Percentiles rank a stretch among this genome's conserved stretches.
Conservation (phyloP, 805 yeast species). For the Candida lessepsii region DNA sequence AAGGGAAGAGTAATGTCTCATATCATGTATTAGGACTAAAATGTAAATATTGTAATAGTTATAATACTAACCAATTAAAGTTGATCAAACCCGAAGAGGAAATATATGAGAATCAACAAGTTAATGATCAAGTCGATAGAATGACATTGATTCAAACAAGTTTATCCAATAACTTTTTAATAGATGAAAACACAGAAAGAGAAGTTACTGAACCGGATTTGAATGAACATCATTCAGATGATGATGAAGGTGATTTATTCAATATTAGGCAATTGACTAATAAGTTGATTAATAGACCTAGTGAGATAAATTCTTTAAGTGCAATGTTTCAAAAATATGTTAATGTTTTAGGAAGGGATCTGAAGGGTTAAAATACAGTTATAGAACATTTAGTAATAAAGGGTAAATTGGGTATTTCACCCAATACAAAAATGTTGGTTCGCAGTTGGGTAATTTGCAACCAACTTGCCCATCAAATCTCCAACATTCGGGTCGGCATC, state of each 20-base stretch:
- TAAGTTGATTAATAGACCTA: slow-evolving; percentile 15
- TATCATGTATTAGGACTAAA: slow-evolving; percentile 86
- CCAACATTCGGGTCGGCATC: neutral
- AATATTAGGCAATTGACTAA: slow-evolving; percentile 27
- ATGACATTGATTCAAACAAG: slow-evolving; percentile 36
- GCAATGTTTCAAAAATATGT: slow-evolving; percentile 40
- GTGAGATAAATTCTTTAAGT: slow-evolving; percentile 19
- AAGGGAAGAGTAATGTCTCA: slow-evolving; percentile 68
- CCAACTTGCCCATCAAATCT: too few relatives aligned
- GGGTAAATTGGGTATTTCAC: too few relatives aligned
- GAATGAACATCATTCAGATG: slow-evolving; percentile 14
- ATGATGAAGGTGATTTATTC: slow-evolving; percentile 26
- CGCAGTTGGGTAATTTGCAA: slow-evolving; percentile 3
- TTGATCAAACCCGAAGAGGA: slow-evolving; percentile 63
- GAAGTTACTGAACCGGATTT: slow-evolving; percentile 19
- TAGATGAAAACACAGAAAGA: slow-evolving; percentile 31
- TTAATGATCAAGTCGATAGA: slow-evolving; percentile 14
- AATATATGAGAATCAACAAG: slow-evolving; percentile 25
- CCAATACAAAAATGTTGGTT: slow-evolving; percentile 1
- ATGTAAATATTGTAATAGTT: slow-evolving; percentile 84
- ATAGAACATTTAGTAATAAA: too few relatives aligned
- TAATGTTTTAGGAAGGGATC: slow-evolving; percentile 21
- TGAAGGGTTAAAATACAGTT: too few relatives aligned
- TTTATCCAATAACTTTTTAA: slow-evolving; percentile 36
- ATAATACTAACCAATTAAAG: slow-evolving; percentile 76